Evolutionary conservation across 140 eudicot species (phyloP), one percentile per base, ranked within the genome.

Genomic region (Anethum foeniculum): DNA sequence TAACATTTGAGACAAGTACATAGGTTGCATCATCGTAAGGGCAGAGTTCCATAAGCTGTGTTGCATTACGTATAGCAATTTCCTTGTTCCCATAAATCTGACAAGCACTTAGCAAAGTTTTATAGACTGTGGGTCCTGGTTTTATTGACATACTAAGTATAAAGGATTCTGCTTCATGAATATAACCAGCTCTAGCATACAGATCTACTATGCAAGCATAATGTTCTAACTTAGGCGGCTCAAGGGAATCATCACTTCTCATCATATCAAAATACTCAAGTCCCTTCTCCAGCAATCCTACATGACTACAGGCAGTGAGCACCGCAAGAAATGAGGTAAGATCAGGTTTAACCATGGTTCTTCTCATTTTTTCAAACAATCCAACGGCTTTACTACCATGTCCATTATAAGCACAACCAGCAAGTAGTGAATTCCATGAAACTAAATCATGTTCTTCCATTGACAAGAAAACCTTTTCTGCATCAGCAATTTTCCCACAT

Each of bases 271-370:
- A 83, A 43, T 82, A 90, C 78, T 83, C 83, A 15, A 88, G 82
- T 75, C 97, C 93, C 81, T 92, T 85, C 38, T 90, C 82, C 28
- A 92, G 76, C 87, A 88, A 81, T 21, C 97, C 97, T 9, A 77
- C 89, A 80, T 92, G 96, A 68, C 96, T 89, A 83, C 96, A 92
- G 47, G 96, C 93, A 9, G 92, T 87, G 36, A 92, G 83, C 56
- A 88, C 90, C 0, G 83, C 79, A 75, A 89, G 86, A 80, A 80
- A 90, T 6, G 93, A 86, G 82, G 85, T 86, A 71, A 80, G 77
- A 81, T 92, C 83, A 6, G 97, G 96, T 75, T 82, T 83, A 81
- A 87, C 84, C 25, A 54, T 73, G 21, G 80, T 65, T 2, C 49
- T 81, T 72, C 68, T 84, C 97, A 92, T 87, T 79, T 86, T 65